These are phyloP conservation scores for Serendipita vermifera DNA, from an alignment of 768 basidiomycete species.

Conservation along the genomic window DNA sequence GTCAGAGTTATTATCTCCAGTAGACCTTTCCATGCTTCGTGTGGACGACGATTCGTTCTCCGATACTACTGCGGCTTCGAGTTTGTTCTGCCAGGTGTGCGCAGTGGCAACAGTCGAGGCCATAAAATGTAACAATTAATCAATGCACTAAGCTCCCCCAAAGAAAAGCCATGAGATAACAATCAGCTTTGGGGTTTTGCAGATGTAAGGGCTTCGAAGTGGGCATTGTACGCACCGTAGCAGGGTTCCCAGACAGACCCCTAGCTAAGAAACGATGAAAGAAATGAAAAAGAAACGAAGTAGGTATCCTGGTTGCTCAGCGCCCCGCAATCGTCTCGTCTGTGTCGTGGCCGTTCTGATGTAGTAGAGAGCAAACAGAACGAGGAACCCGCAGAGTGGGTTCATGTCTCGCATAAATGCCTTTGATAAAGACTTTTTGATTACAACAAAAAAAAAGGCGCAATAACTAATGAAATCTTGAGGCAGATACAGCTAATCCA, in stretches of 20 bases:
- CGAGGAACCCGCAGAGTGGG: no score
- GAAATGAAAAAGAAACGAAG: not conserved
- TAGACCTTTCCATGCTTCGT: not conserved
- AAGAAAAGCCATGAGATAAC: no score
- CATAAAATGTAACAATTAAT: constrained; percentile 10
- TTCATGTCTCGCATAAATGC: no score
- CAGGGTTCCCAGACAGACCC: not conserved
- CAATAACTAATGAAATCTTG: no score
- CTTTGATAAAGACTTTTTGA: no score
- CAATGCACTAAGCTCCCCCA: not conserved
- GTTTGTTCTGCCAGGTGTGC: constrained; percentile 3
- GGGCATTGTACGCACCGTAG: no score
- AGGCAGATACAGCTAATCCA: no score
- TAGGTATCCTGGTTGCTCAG: constrained; percentile 1
- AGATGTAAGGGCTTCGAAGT: no score
- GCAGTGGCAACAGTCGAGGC: not conserved
- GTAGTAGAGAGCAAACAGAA: no score
- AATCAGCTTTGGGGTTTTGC: no score
- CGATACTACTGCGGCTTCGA: no score
- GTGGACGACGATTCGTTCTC: constrained; percentile 8
- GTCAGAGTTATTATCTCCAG: constrained; percentile 3
- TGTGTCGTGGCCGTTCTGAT: not conserved
- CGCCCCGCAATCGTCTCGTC: not conserved
- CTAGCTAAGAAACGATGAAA: constrained; percentile 5
- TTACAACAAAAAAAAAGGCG: no score